Base-by-base conservation (phyloP, 2,329 filamentous ascomycete genomes). In the Gnomoniopsis sp. region DNA sequence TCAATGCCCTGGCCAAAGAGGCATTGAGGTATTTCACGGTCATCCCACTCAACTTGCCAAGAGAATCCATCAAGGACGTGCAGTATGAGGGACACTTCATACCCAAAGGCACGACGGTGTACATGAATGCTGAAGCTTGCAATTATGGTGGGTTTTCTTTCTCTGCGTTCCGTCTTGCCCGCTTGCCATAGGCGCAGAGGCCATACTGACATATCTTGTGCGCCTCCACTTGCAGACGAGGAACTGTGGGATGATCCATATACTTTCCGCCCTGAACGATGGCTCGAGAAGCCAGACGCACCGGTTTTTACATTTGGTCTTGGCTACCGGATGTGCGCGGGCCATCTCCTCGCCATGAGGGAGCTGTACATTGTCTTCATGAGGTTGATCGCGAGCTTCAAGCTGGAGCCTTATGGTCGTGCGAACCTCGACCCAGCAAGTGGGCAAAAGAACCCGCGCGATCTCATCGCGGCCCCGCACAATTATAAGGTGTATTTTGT, bases 1-100 rank as follows among this genome's bases (percentile, higher is more conserved):
- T 88, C 59, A 86, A 83, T 0, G 86, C 86, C 0, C 67, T 88
- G 17, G 82, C 85, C 62, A 88, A 87, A 66, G 86, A 88, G 65
- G 80, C 84, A 17, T 75, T 87, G 6, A 79, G 86, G 43, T 88
- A 81, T 74, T 88, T 81, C 77, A 83, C 80, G 15, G 85, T 88
- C 15, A 84, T 88, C 59, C 85, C 84, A 17, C 83, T 88, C 65
- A 87, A 81, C 65, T 77, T 88, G 3, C 86, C 86, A 0, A 76
- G 85, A 15, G 81, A 82, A 21, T 82, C 74, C 62, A 83, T 82
- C 65, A 84, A 84, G 63, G 79, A 82, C 60, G 85, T 87, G 53
- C 73, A 75, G 49, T 87, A 78, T 72, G 75, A 83, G 36, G 78
- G 79, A 33, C 73, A 77, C 0, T 74, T 74, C 6, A 85, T 88